Evolutionary conservation across 1,284 basidiomycete species (phyloP).

Genomic region (Ganoderma resinaceum): DNA sequence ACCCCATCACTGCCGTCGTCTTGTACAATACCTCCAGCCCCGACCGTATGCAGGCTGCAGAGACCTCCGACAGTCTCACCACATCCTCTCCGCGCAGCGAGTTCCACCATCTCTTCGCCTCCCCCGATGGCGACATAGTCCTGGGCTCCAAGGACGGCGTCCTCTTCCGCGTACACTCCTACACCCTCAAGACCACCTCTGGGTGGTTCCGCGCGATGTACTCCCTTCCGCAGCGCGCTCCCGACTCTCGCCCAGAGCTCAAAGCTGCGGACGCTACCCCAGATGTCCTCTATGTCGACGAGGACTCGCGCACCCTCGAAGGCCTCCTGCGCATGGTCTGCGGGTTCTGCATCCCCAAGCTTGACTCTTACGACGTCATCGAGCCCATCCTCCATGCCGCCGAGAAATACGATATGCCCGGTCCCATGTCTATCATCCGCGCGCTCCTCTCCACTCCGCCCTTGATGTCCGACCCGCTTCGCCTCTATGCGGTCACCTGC

Average conservation of each 20-base stretch:
- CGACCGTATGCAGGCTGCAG: slow-evolving; percentile 29
- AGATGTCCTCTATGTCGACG: slow-evolving; percentile 60
- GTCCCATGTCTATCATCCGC: slow-evolving; percentile 62
- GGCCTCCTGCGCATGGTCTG: slow-evolving; percentile 64
- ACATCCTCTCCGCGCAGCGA: slow-evolving; percentile 18
- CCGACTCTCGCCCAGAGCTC: slow-evolving; percentile 10
- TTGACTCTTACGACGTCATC: slow-evolving; percentile 58
- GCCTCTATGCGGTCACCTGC: slow-evolving; percentile 61
- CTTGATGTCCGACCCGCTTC: slow-evolving; percentile 57
- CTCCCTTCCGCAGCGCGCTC: slow-evolving; percentile 54
- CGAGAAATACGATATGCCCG: slow-evolving; percentile 74
- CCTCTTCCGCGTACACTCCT: slow-evolving; percentile 64
- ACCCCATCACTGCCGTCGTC: not conserved
- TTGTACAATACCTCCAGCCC: not conserved
- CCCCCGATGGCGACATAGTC: slow-evolving; percentile 57
- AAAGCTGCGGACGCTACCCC: slow-evolving; percentile 26
- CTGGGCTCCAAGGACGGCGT: slow-evolving; percentile 51
- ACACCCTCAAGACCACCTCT: slow-evolving; percentile 66
- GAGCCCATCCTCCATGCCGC: slow-evolving; percentile 64
- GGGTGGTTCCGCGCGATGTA: slow-evolving; percentile 68
- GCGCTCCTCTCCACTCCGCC: slow-evolving; percentile 57
- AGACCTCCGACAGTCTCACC: slow-evolving; percentile 16
- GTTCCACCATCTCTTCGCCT: slow-evolving; percentile 55
- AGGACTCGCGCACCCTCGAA: slow-evolving; percentile 60
- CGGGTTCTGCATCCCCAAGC: slow-evolving; percentile 55